phyloP scores from a whole-genome alignment of 768 basidiomycete genomes.

The Hortiboletus flavorubellus region DNA sequence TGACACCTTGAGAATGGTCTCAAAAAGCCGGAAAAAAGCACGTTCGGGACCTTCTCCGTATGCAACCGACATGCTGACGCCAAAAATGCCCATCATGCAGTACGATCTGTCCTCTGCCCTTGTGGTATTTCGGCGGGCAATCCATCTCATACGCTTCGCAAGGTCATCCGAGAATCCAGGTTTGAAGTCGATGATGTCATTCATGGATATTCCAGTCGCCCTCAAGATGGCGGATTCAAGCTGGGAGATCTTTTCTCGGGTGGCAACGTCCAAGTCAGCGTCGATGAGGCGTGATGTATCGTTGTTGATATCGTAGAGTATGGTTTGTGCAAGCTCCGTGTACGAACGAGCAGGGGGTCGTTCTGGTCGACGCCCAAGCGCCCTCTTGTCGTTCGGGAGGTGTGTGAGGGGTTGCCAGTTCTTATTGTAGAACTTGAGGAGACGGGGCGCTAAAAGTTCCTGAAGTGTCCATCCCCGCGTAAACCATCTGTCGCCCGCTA shows the following conservation, averaged over 20 bases:
- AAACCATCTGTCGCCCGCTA: slow-evolving; percentile 10
- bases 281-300: too few species aligned
- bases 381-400: slow-evolving; percentile 1
- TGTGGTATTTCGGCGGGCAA: slow-evolving; percentile 13
- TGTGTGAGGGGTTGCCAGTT: slow-evolving; percentile 10
- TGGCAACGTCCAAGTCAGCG: too few species aligned
- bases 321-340: too few species aligned
- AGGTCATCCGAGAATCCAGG: not conserved
- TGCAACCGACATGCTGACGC: slow-evolving; percentile 10
- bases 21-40: slow-evolving; percentile 10
- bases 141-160: slow-evolving; percentile 14
- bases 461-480: slow-evolving; percentile 1
- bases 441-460: slow-evolving; percentile 12
- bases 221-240: not conserved
- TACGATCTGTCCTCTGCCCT: slow-evolving; percentile 18
- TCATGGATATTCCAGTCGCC: not conserved
- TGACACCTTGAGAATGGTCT: not conserved
- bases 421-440: slow-evolving; percentile 12
- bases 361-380: not conserved
- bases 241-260: too few species aligned
- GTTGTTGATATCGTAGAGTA: too few species aligned
- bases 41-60: slow-evolving; percentile 19
- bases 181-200: not conserved
- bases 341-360: not conserved
- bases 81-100: slow-evolving; percentile 16